Percentiles rank a stretch among this genome's conserved stretches.
These are phyloP conservation scores for Waltergamsia citrina DNA, from an alignment of 2,329 filamentous ascomycete species.

Conservation along the genomic window DNA sequence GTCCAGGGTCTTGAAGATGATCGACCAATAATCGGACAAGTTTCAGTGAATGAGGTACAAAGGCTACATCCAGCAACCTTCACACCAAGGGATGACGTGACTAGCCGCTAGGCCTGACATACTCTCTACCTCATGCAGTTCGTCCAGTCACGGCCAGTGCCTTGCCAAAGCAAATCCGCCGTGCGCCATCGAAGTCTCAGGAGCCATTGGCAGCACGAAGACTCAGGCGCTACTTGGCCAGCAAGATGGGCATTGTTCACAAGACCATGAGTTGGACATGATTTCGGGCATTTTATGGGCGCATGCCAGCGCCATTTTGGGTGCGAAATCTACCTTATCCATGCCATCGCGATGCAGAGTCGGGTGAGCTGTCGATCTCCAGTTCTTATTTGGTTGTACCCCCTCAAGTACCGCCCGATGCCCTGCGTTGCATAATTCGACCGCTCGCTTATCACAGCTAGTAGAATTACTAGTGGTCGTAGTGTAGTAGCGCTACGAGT, in stretches of 20 bases:
- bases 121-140: background rate
- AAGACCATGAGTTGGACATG: constrained; percentile 1
- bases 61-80: constrained; percentile 1
- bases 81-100: background rate
- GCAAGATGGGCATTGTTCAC: constrained; percentile 1
- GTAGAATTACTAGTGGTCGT: too few species aligned
- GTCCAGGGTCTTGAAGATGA: constrained; percentile 9
- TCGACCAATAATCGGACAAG: constrained; percentile 24
- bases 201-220: too few species aligned
- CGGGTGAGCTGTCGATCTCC: background rate
- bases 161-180: too few species aligned
- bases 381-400: background rate
- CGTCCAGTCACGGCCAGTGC: too few species aligned
- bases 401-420: too few species aligned
- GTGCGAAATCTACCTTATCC: background rate
- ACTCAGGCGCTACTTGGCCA: background rate
- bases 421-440: too few species aligned
- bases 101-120: too few species aligned
- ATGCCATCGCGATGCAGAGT: constrained; percentile 1
- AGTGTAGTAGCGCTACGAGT: too few species aligned
- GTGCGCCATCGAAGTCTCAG: too few species aligned
- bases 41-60: constrained; percentile 14
- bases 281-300: background rate
- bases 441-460: too few species aligned
- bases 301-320: background rate